Base-by-base conservation (phyloP, 306 rosid species). In the Dalbergia oliveri region DNA sequence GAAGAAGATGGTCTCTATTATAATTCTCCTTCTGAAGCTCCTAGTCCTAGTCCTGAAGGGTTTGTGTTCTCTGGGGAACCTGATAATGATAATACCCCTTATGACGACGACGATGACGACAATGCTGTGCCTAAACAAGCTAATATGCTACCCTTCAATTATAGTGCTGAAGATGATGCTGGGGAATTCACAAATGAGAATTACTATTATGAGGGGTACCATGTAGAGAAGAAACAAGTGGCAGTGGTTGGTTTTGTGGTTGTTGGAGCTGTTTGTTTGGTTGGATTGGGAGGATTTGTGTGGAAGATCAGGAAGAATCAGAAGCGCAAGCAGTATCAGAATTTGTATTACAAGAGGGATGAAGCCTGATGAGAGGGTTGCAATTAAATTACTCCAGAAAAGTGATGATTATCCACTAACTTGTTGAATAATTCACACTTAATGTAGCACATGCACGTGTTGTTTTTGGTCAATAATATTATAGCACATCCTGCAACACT, bases 201-300 rank as follows among this genome's bases (percentile, higher is more conserved):
- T 50, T 13, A 12, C 16, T 15, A 13, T 50, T 4, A 45, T 2
- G 21, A 65, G 11, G 79, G 35, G 2, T 39, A 65, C 11, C 14
- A 4, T 3, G 34, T 44, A 11, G 73, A 19, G 13, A 45, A 68
- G 16, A 11, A 45, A 8, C 45, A 68, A 5, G 47, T 54, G 47
- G 19, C 39, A 11, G 19, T 34, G 65, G 9, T 26, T 6, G 69
- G 70, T 6, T 19, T 78, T 60, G 49, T 68, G 23, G 23, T 72
- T 13, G 26, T 72, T 11, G 81, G 69, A 16, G 77, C 47, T 4
- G 64, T 81, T 50, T 85, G 88, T 56, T 34, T 85, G 37, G 60
- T 67, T 43, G 86, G 81, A 21, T 74, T 85, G 69, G 86, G 78
- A 51, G 88, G 81, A 31, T 67, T 82, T 31, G 45, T 61, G 65